phyloP scores from a whole-genome alignment of 2,329 filamentous ascomycete species.

The Dactylellina haptotyla region DNA sequence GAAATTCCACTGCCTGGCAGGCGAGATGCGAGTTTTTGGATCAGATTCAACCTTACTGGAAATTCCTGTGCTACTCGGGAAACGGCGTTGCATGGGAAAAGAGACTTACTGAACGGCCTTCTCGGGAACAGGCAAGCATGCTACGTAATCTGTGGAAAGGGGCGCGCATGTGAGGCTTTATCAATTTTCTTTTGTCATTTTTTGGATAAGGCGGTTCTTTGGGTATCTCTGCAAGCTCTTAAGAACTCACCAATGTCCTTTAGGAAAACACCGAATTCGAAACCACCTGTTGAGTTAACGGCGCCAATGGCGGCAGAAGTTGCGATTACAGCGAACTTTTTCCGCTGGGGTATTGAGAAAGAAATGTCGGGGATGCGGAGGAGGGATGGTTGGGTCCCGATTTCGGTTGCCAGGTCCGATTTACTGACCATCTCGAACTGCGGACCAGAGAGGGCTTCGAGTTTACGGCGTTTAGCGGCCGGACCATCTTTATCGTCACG shows the following conservation, averaged over 20 bases:
- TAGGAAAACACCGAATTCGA: conserved; percentile 63
- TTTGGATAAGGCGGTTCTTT: neutral
- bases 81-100: neutral
- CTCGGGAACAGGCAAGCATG: conserved; percentile 57
- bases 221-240: neutral
- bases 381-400: conserved; percentile 19
- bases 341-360: conserved; percentile 73
- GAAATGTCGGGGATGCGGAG: conserved; percentile 67
- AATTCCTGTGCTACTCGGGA: too few relatives aligned
- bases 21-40: neutral
- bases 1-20: conserved; percentile 73
- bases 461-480: conserved; percentile 36
- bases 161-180: too few relatives aligned
- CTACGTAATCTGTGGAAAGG: conserved; percentile 54
- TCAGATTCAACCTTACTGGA: too few relatives aligned
- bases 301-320: conserved; percentile 62
- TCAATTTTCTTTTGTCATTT: neutral
- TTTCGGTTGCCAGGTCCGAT: conserved; percentile 34
- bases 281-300: conserved; percentile 43
- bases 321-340: conserved; percentile 74
- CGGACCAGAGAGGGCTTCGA: conserved; percentile 16
- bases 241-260: conserved; percentile 69
- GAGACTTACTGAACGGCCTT: conserved; percentile 52
- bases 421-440: conserved; percentile 32
- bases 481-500: conserved; percentile 22